Percentiles rank a stretch among this genome's conserved stretches.
These are phyloP conservation scores for Monilinia vaccinii-corymbosi DNA, from an alignment of 2,329 filamentous ascomycete species.

Conservation along the genomic window DNA sequence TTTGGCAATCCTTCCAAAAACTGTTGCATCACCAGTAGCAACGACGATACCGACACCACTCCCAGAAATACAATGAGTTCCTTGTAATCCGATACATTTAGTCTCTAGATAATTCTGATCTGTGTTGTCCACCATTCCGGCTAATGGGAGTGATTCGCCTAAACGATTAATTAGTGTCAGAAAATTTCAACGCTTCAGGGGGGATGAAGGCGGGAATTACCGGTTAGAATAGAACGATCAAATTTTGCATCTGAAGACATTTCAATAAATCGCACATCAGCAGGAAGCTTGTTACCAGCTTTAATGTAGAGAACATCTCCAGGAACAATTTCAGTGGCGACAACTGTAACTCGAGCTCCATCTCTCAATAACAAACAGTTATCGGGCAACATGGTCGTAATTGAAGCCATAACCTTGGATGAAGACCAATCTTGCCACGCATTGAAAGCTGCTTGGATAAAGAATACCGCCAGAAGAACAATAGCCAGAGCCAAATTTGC, in stretches of 20 bases:
- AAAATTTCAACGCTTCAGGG: neutral
- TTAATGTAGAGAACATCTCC: slow-evolving; percentile 61
- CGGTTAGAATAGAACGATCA: slow-evolving; percentile 63
- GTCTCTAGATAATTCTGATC: slow-evolving; percentile 70
- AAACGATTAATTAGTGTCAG: neutral
- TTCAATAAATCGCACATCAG: slow-evolving; percentile 61
- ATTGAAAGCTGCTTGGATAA: slow-evolving; percentile 59
- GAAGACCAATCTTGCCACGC: slow-evolving; percentile 67
- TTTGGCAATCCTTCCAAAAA: slow-evolving; percentile 66
- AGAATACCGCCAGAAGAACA: slow-evolving; percentile 59
- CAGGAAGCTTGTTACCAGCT: slow-evolving; percentile 63
- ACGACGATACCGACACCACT: slow-evolving; percentile 57
- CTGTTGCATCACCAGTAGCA: slow-evolving; percentile 59
- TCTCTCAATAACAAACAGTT: slow-evolving; percentile 56
- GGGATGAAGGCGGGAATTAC: neutral
- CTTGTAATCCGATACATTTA: slow-evolving; percentile 63
- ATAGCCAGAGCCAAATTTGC: slow-evolving; percentile 66
- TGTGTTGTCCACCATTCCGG: slow-evolving; percentile 51
- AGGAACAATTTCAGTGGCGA: slow-evolving; percentile 54
- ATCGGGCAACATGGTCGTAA: slow-evolving; percentile 70
- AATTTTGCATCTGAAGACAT: slow-evolving; percentile 62
- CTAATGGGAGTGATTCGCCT: slow-evolving; percentile 53
- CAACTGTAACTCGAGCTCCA: slow-evolving; percentile 39
- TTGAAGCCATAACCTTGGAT: slow-evolving; percentile 65
- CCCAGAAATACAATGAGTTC: slow-evolving; percentile 65